Evolutionary conservation across 768 basidiomycete genomes (phyloP), one percentile per base, ranked within the genome.

Genomic region (Amanita polypyramis): DNA sequence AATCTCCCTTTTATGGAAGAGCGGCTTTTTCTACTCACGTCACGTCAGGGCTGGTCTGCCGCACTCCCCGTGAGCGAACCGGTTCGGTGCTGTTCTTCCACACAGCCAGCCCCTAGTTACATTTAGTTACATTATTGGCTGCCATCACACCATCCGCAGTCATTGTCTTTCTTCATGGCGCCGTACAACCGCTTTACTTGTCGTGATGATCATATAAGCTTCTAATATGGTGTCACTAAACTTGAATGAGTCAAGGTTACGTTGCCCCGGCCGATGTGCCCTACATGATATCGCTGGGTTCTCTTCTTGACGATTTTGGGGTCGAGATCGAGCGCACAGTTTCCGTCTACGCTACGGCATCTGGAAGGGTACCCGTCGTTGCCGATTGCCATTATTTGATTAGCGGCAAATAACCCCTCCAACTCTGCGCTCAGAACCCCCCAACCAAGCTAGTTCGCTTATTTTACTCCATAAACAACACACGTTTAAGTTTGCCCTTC

Each of bases 111-210:
- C 43, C 43, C 43, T 27, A 27, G 25, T 27, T 27, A 27, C 25
- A 27, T 27, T 29, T 44, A 44, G 43, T 34, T 44, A 44, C 43
- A 32, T 44, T 44, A 14, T 44, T 44, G 33, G 43, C 42, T 43
- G 15, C 19, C 27, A 30, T 23, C 43, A 45, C 32, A 39, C 37
- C 12, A 39, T 39, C 19, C 32, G 11, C 27, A 32, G 30, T 14
- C 44, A 45, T 45, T 45, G 34, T 45, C 43, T 33, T 43, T 12
- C 15, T 27, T 21, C 25, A 27, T 43, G 21, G 25, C 41, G 25
- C 25, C 41, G 41, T 43, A 25, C 11, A 21, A 17, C 25, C 23
- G 9, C 12, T 42, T 23, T 23, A 23, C 9, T 30, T 30, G 27
- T 42, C 43, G 27, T 45, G 29, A 34, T 34, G 20, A 45, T 34